Evolutionary conservation across 345 rosid species (phyloP).

Genomic region (Eucalyptus camaldulensis): DNA sequence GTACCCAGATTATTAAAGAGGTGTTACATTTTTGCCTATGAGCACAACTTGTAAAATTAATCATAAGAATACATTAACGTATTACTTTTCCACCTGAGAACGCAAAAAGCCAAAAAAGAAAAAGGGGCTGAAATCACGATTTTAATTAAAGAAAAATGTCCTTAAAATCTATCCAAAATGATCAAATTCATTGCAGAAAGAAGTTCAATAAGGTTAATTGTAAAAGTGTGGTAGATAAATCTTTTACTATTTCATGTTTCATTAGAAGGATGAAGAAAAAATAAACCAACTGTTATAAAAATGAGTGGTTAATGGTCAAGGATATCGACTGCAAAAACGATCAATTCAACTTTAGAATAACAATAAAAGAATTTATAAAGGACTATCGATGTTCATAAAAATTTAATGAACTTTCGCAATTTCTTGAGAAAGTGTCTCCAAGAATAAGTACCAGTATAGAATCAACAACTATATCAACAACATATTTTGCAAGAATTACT

Average conservation of each 20-base stretch:
- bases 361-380: neutral
- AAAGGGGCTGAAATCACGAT: neutral
- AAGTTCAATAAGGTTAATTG: neutral
- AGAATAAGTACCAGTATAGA: neutral
- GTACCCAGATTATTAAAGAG: neutral
- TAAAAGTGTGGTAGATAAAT: neutral
- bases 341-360: neutral
- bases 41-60: neutral
- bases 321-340: neutral
- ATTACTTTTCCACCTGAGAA: neutral
- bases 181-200: neutral
- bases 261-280: neutral
- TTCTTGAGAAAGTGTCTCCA: neutral
- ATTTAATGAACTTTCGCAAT: neutral
- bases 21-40: neutral
- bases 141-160: neutral
- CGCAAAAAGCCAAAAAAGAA: neutral
- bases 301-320: neutral
- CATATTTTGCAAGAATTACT: neutral
- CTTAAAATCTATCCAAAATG: neutral
- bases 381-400: neutral
- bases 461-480: neutral
- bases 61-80: neutral
- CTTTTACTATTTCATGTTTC: neutral
- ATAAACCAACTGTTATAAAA: neutral